These are phyloP conservation scores for Neospora caninum DNA, from an alignment of 169 alveolate genomes.

Conservation along the genomic window DNA sequence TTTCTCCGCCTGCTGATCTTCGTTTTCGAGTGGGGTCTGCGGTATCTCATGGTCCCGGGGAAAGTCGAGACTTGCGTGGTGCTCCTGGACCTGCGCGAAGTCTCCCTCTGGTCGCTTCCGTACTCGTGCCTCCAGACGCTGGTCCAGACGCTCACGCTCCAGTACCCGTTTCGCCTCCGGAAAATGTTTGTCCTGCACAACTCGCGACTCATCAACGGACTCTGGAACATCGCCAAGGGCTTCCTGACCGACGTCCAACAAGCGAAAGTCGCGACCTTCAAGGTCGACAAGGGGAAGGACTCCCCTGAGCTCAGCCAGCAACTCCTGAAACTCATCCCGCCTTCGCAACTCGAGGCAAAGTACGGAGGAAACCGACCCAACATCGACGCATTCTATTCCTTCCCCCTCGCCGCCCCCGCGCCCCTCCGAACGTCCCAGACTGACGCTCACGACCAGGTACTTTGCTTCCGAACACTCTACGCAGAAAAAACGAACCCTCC, in stretches of 20 bases:
- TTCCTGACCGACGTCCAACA: constrained; percentile 76
- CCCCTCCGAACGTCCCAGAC: constrained; percentile 10
- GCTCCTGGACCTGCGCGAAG: constrained; percentile 73
- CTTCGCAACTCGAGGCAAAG: constrained; percentile 49
- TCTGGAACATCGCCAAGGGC: constrained; percentile 75
- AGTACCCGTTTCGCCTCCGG: constrained; percentile 74
- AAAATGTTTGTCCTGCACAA: constrained; percentile 74
- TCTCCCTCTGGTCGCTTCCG: constrained; percentile 72
- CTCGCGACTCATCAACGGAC: constrained; percentile 66
- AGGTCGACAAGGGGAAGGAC: neutral
- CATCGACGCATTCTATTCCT: constrained; percentile 30
- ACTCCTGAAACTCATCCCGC: neutral
- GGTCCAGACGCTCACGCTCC: constrained; percentile 72
- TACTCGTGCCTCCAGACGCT: constrained; percentile 68
- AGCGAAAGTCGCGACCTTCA: constrained; percentile 65
- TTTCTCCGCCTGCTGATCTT: constrained; percentile 70
- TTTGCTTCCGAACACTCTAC: neutral
- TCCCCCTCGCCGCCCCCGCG: constrained; percentile 37
- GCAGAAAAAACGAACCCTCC: no score
- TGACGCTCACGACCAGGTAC: neutral
- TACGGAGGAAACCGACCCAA: constrained; percentile 24
- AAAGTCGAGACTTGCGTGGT: constrained; percentile 77
- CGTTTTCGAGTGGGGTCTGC: constrained; percentile 74
- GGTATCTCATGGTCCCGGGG: constrained; percentile 75
- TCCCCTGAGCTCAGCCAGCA: neutral